phyloP scores from a whole-genome alignment of 306 rosid species.

The Quercus berberidifolia region DNA sequence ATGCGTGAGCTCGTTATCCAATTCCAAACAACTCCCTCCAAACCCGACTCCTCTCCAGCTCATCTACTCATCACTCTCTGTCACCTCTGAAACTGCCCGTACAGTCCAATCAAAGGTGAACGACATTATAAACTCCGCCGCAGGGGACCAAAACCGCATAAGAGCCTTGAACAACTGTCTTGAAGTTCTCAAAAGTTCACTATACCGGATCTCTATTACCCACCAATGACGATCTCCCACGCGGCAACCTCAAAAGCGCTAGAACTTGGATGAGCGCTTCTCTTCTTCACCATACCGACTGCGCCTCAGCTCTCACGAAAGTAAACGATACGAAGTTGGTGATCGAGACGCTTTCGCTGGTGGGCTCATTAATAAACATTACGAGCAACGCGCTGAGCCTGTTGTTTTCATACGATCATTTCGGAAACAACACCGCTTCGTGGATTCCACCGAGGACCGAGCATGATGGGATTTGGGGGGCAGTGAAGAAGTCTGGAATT shows the following conservation, averaged over 20 bases:
- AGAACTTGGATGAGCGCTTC: constrained; percentile 80
- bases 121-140: constrained; percentile 40
- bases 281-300: constrained; percentile 62
- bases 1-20: constrained; percentile 46
- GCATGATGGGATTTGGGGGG: constrained; percentile 73
- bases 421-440: constrained; percentile 41
- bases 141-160: constrained; percentile 43
- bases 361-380: constrained; percentile 28
- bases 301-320: constrained; percentile 65
- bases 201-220: constrained; percentile 54
- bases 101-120: constrained; percentile 55
- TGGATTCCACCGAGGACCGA: constrained; percentile 67
- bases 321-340: constrained; percentile 66
- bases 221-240: constrained; percentile 36
- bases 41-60: constrained; percentile 38
- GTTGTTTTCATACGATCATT: constrained; percentile 45
- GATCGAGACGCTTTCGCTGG: constrained; percentile 47
- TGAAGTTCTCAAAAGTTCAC: constrained; percentile 39
- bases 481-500: background rate
- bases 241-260: constrained; percentile 42
- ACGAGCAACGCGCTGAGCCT: constrained; percentile 76
- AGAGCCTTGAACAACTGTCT: constrained; percentile 59
- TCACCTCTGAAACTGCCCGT: constrained; percentile 39
- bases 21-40: constrained; percentile 23
- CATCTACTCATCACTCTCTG: constrained; percentile 41